Base-by-base conservation (phyloP, 2,329 filamentous ascomycete species). In the Penicillium sp. region DNA sequence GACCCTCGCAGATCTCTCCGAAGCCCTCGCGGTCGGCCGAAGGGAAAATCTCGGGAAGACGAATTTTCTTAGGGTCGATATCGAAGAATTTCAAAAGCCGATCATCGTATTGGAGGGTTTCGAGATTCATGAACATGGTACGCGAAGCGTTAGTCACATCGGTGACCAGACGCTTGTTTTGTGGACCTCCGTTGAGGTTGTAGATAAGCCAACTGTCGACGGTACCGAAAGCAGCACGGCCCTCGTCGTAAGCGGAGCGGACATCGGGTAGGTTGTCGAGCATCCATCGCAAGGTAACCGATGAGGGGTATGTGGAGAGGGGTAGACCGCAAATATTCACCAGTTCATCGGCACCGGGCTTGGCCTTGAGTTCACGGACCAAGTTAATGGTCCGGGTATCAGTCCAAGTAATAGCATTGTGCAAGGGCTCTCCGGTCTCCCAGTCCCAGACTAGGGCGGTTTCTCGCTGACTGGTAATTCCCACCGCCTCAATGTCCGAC, bases 41-140 rank as follows among this genome's bases (percentile, higher is more conserved):
- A 1, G 88, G 87, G 5, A 93, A 88, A 64, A 96, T 96, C 68
- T 87, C 86, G n/a, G 92, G 92, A 13, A 96, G 80, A 50, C 84
- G 80, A 43, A 96, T 79, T 73, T 93, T 93, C 39, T 79, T 81
- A 54, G 79, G 77, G 71, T 93, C 87, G 60, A 96, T 83, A 46
- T 84, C 85, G 75, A 96, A 96, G 78, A 96, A 96, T 24, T 85
- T 77, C 26, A 96, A 79, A 26, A 96, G 82, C 41, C 82, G 81
- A 55, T 91, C 86, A 71, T 93, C 90, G 75, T 96, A 96, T 67
- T 92, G 75, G 57, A 91, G 81, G 11, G 87, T 93, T 66, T 86
- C 83, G 53, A 96, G 81, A 76, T 96, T 91, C 88, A 96, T 93
- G 75, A 96, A 95, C 91, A 96, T 96, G 59, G 92, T 96, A 69